Base-by-base conservation (phyloP, 495 filamentous ascomycete genomes). In the Daldinia concentrica region DNA sequence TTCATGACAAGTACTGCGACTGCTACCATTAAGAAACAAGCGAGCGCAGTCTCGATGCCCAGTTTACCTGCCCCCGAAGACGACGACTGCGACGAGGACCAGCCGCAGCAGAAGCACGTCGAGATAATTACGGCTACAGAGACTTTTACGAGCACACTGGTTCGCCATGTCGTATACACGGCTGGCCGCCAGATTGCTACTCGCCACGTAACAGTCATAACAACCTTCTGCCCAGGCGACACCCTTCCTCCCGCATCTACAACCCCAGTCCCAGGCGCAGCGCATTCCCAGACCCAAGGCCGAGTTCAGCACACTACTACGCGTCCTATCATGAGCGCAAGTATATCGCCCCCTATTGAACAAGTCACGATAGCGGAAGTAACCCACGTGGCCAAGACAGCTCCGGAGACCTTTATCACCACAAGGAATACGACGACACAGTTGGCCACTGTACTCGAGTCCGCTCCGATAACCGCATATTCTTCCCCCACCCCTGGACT, bases 221-320 rank as follows among this genome's bases (percentile, higher is more conserved):
- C 72, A 24, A 77, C 75, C 0, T 73, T 65, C 29, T 73, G 69
- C 26, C 69, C 72, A 0, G 64, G 48, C 32, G 66, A 70, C 22
- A 41, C 62, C 4, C 1, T 65, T 4, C 48, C 56, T 6, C 48
- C 61, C 2, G n/a, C 43, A 6, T 30, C 61, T 12, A 54, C 60
- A 24, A 8, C 50, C n/a, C 36, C 56, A 0, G n/a, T 14, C 11
- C 55, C 60, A 4, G 34, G 55, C 12, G 56, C 8, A 3, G 11
- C 43, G 5, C 55, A 43, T 15, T 9, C 54, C 34, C 19, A 24
- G 15, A 30, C 54, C 1, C 45, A 62, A 22, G 50, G 50, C 50
- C 50, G 26, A 6, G 15, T 54, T 7, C 24, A 29, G 6, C 26
- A 29, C n/a, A 27, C 36, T 8, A 36, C 32, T 24, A 48, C 51